Evolutionary conservation across 169 alveolate species (phyloP), one percentile per base, ranked within the genome.

Genomic region (Babesia bovis): DNA sequence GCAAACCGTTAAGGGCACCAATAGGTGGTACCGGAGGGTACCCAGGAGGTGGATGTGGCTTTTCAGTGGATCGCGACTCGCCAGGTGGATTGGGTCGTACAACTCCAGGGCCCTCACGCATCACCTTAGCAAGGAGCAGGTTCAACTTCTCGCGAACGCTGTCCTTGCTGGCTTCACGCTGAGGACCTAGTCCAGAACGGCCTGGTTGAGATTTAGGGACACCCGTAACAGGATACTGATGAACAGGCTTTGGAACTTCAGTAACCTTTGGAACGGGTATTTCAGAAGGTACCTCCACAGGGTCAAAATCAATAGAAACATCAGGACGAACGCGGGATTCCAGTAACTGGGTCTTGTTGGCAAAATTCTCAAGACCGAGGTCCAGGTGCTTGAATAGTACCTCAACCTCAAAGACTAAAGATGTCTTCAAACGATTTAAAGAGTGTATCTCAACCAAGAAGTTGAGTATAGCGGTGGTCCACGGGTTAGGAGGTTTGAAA

Each of bases 401-500:
- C 71, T 94, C 98, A 7, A 94, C 91, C 84, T 94, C 98, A 59
- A 94, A 94, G 70, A 93, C 90, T 36, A 93, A 74, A 45, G 91
- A 89, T 15, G 97, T 87, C 66, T 91, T 93, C 53, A 89, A 86
- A 52, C 82, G 83, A 45, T 89, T 91, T 17, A 91, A 72, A 51
- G 77, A 82, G 66, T 93, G 96, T 36, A 94, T 78, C 83, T 94
- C 97, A 49, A 93, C 94, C 51, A 94, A 82, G 42, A 91, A 76
- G 59, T 79, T 74, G 36, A 94, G 77, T 52, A 91, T 60, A 26
- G 95, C 95, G 36, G 91, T 76, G 21, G 97, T 93, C 98, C 98
- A 94, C 17, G 98, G 97, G 71, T 94, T 94, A n/a, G 97, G 97
- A 10, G 96, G 95, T 42, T 79, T 84, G 83, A 91, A 94, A 28